Evolutionary conservation across 2,329 filamentous ascomycete genomes (phyloP).

Genomic region (Aspergillus cejpii): DNA sequence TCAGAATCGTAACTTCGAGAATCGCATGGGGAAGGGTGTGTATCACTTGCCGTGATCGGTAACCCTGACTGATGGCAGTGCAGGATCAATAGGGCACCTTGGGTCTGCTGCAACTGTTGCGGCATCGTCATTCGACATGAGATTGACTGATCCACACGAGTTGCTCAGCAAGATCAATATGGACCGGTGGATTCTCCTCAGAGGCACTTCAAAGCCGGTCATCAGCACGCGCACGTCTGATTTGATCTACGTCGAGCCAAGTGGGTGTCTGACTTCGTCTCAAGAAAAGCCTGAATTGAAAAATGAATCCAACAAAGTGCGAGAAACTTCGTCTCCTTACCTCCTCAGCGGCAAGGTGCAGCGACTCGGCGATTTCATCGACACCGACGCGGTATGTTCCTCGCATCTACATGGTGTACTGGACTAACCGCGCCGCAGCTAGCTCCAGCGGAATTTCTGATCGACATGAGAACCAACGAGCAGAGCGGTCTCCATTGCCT

Average conservation of each 20-base stretch:
- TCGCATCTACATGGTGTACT: background rate
- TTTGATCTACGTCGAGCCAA: conserved; percentile 11
- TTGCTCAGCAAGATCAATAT: conserved; percentile 27
- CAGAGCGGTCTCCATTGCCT: conserved; percentile 38
- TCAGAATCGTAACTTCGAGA: conserved; percentile 45
- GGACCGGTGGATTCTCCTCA: conserved; percentile 11
- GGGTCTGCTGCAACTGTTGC: conserved; percentile 44
- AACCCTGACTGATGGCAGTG: background rate
- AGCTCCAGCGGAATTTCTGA: conserved; percentile 37
- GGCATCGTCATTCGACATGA: conserved; percentile 44
- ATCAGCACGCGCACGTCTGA: background rate
- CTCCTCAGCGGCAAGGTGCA: conserved; percentile 35
- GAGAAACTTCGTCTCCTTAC: background rate
- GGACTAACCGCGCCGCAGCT: conserved; percentile 24
- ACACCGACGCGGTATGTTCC: conserved; percentile 34
- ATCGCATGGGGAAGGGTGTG: conserved; percentile 41
- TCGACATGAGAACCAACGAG: conserved; percentile 26
- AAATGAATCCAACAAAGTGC: background rate
- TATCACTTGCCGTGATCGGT: background rate
- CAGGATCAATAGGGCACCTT: conserved; percentile 42
- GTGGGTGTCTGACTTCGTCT: background rate
- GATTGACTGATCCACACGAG: conserved; percentile 34
- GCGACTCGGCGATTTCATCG: conserved; percentile 42
- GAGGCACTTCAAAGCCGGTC: background rate
- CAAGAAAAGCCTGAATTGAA: background rate